Evolutionary conservation across 1,284 basidiomycete species (phyloP), one percentile per base, ranked within the genome.

Genomic region (Pseudozyma pruni): DNA sequence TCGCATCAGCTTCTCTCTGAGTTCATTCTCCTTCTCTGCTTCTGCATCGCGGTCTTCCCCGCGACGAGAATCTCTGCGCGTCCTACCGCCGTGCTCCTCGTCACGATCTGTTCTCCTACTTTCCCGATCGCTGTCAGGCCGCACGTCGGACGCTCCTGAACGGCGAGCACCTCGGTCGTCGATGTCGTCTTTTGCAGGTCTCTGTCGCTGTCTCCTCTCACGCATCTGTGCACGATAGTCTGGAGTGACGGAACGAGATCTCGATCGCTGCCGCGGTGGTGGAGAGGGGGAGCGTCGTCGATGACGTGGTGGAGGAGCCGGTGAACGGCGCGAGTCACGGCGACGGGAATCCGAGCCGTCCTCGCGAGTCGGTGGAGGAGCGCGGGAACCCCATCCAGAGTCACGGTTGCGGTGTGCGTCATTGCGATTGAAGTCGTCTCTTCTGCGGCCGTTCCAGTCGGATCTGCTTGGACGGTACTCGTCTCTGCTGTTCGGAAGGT

Each of bases 341-440:
- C 1, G 49, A 22, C 35, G 45, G 3, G 47, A 47, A 19, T 53
- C 38, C n/a, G n/a, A n/a, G 7, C 7, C 16, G 19, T 20, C 40
- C 17, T 49, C 25, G 5, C 42, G 37, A 23, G 27, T 6, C 27
- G 34, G 17, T 11, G 42, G 29, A 39, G 45, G 25, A 22, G 45
- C 46, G 3, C 59, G 46, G 1, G 52, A 31, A 2, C 64, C 75
- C 75, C 75, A 78, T 1, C 75, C 75, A 6, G 57, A 45, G 37
- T 78, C 85, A 72, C 32, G 83, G 82, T 44, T 85, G 84, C 48
- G 84, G 83, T 56, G 86, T 62, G 42, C 82, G 70, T 25, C 85
- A 84, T 81, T 85, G 83, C 27, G 85, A 83, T 46, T 82, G 3
- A 41, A 39, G 19, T 58, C 32, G 3, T 23, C 50, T 38, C 48